Conservation (phyloP, 495 filamentous ascomycete species). For the Lasiosphaeria ovina region DNA sequence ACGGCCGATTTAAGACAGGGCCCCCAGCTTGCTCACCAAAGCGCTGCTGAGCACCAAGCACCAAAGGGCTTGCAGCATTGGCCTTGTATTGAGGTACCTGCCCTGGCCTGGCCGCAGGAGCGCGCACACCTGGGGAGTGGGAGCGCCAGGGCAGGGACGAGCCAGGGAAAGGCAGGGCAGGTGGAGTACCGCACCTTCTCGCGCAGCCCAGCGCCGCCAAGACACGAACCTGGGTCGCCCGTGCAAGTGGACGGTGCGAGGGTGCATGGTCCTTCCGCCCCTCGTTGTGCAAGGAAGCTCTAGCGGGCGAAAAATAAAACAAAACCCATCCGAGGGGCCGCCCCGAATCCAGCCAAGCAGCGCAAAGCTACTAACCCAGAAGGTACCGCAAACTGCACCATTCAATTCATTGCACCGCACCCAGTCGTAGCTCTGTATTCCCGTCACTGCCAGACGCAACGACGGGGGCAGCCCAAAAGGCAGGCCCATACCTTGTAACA, state of each 20-base stretch:
- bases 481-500: neutral
- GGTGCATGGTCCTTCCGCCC: constrained; percentile 25
- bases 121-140: constrained; percentile 18
- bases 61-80: constrained; percentile 35
- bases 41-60: constrained; percentile 27
- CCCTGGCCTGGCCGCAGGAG: constrained; percentile 28
- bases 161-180: neutral
- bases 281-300: constrained; percentile 26
- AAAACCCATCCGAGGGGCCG: constrained; percentile 5
- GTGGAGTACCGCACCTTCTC: constrained; percentile 12
- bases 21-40: constrained; percentile 30
- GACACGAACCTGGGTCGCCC: constrained; percentile 8
- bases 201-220: constrained; percentile 14
- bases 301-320: neutral
- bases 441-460: constrained; percentile 16
- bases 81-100: constrained; percentile 26
- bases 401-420: neutral
- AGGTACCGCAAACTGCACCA: neutral
- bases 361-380: constrained; percentile 6
- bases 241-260: neutral
- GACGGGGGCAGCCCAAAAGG: neutral
- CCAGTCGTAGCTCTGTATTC: constrained; percentile 20
- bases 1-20: constrained; percentile 53
- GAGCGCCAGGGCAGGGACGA: constrained; percentile 22
- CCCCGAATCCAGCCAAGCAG: constrained; percentile 21